Evolutionary conservation across 1,284 basidiomycete species (phyloP).

Genomic region (Neolentinus lepideus): DNA sequence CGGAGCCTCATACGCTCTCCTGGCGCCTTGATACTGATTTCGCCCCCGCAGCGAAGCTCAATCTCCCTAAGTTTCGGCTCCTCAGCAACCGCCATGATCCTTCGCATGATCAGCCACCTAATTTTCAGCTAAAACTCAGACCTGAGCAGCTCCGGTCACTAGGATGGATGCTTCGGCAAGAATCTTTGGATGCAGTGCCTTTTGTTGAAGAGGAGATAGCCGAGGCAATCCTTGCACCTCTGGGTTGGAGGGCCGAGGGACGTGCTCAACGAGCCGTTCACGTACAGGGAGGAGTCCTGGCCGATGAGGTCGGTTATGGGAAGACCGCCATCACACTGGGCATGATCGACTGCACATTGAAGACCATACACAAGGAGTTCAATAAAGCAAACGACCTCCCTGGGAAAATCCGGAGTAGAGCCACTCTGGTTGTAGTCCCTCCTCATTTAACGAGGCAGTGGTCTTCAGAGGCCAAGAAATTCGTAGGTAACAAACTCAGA

Average conservation of each 20-base stretch:
- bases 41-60: constrained; percentile 54
- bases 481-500: constrained; percentile 61
- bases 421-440: constrained; percentile 83
- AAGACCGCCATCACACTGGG: constrained; percentile 95
- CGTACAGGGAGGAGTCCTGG: constrained; percentile 86
- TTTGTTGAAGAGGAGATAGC: constrained; percentile 94
- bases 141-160: constrained; percentile 87
- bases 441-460: constrained; percentile 88
- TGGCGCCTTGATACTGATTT: constrained; percentile 84
- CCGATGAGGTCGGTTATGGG: constrained; percentile 94
- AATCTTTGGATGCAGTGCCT: constrained; percentile 55
- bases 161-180: constrained; percentile 88
- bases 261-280: constrained; percentile 73
- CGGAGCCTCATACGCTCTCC: constrained; percentile 49
- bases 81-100: constrained; percentile 75
- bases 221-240: constrained; percentile 77
- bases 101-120: constrained; percentile 71
- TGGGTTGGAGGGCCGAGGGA: constrained; percentile 92
- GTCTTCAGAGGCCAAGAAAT: constrained; percentile 83
- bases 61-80: constrained; percentile 60
- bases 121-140: constrained; percentile 71
- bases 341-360: constrained; percentile 66
- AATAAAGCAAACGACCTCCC: constrained; percentile 41
- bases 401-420: constrained; percentile 72
- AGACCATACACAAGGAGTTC: constrained; percentile 52